Evolutionary conservation across 23 red algal genomes (phyloP), one percentile per base, ranked within the genome.

Genomic region (Pyropia yezoensis): DNA sequence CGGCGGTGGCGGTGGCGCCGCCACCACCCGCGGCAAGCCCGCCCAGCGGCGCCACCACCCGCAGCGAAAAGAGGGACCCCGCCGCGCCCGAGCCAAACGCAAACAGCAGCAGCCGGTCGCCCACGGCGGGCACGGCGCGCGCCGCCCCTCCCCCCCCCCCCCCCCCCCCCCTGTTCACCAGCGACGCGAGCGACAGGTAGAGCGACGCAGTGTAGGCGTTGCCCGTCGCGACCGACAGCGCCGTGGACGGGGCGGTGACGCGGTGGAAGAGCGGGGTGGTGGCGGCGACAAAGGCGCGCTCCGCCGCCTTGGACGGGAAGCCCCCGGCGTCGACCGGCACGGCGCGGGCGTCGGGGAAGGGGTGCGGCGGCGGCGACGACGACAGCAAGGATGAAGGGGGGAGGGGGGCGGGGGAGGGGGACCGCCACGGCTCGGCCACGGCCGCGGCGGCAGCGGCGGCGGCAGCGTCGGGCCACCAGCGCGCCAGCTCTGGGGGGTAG

Each of bases 181-280:
- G 17, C 27, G 82, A 76, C 7, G 83, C 83, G 29, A 96, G 79
- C 4, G 78, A 84, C 2, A 74, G 74, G 30, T 86, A 96, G 32
- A 96, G 66, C 12, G 85, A 90, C 23, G 92, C 92, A 3, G 92
- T 96, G 77, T 96, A 96, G n/a, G 73, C 74, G 74, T 96, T 96
- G 27, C 92, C 92, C 54, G 80, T 90, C 22, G 71, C 57, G 22
- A 27, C 63, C 2, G 85, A 85, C 12, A 96, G 68, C 61, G 54
- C 68, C 1, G 85, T 77, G 18, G 70, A 68, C 17, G 92, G 84
- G 14, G 57, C 79, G 52, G 65, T 73, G 66, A 87, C 80, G 16
- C 39, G 27, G 3, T 75, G 69, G 34, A 85, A 96, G 27, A 90
- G 49, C n/a, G 63, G 56, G 33, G 61, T 73, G 7, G 89, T 50